Evolutionary conservation across 139 green algal species (phyloP).

Genomic region (Tetraselmis striata): DNA sequence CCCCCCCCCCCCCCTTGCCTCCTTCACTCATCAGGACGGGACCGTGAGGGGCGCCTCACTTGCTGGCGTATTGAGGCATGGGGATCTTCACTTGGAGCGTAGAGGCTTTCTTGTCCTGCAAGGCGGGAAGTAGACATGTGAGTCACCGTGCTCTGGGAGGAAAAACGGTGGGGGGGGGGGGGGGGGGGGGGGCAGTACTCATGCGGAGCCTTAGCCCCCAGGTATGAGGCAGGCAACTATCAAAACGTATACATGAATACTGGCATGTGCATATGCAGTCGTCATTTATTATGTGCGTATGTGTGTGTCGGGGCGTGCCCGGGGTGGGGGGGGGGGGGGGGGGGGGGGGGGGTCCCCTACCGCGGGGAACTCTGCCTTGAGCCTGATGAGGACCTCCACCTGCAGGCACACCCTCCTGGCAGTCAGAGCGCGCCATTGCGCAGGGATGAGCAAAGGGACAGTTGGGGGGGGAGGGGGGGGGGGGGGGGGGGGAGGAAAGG

Average conservation of each 20-base stretch:
- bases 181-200: no score
- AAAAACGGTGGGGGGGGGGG: no score
- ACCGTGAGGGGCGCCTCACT: constrained; percentile 1
- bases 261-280: no score
- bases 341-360: background rate
- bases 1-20: constrained; percentile 11
- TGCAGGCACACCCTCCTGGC: background rate
- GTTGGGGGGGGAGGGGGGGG: no score
- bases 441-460: background rate
- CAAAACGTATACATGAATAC: no score
- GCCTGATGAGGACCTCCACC: constrained; percentile 25
- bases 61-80: constrained; percentile 20
- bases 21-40: no score
- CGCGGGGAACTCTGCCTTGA: constrained; percentile 31
- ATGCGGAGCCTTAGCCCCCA: no score
- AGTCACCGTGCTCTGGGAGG: no score
- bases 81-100: constrained; percentile 31
- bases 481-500: background rate
- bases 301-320: background rate
- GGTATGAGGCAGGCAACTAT: no score
- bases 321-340: background rate
- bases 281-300: no score
- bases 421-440: background rate
- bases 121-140: background rate
- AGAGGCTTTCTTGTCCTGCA: constrained; percentile 4